Evolutionary conservation across 2,329 filamentous ascomycete species (phyloP), one percentile per base, ranked within the genome.

Genomic region (Beauveria varroae): DNA sequence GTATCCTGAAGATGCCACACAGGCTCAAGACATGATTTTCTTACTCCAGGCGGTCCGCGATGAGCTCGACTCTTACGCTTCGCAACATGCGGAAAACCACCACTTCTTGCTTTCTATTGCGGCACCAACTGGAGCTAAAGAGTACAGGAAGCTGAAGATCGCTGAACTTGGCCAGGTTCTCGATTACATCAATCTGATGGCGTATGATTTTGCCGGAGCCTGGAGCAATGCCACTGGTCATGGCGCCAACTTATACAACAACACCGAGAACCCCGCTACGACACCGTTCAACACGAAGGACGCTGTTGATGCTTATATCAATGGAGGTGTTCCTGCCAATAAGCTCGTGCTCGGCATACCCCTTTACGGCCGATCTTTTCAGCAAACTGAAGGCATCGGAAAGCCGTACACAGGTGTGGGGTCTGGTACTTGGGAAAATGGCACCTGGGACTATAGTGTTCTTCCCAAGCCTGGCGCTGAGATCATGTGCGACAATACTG

Each of bases 271-370:
- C 68, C 81, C 85, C 0, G 66, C 71, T 5, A 77, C 81, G 28
- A 93, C 90, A 0, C 88, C 88, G 0, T 93, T 86, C 77, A 88
- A 82, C 69, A 87, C 87, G 2, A 78, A 88, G 37, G 74, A 77
- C 20, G 89, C 89, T 3, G 75, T 96, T 49, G 71, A 78, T 4
- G 84, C 81, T 60, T 96, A 96, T 74, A 74, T 86, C 37, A 71
- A 76, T 1, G 81, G 81, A 4, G 86, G 86, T 7, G 82, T 95
- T 0, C 76, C 84, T 0, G 69, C 84, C 0, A 70, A 72, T 58
- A 93, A 93, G 72, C 82, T 96, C 60, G 81, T 90, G 2, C 77
- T 95, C 5, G 90, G 91, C 2, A 87, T 95, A 81, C 90, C 91
- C 0, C 77, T 96, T 8, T 69, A 70, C 57, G 67, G 71, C 28